Conservation (phyloP, 192 early-diverging fungal genomes). For the Backusella morwellensis region DNA sequence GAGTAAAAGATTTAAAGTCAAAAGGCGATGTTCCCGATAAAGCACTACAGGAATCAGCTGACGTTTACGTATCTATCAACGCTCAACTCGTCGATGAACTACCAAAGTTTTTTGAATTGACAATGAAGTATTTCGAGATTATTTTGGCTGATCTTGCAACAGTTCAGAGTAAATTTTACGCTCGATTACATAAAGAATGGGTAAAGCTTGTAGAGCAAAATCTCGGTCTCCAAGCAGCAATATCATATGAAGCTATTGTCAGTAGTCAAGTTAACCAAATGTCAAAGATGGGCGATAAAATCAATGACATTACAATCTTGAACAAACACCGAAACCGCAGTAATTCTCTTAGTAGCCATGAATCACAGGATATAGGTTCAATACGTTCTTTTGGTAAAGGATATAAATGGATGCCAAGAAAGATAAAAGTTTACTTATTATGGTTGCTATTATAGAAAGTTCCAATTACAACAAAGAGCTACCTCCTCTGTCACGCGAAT, state of each 20-base stretch:
- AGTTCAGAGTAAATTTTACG: slow-evolving; percentile 56
- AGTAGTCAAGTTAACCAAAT: neutral
- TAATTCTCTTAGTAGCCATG: neutral
- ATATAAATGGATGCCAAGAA: neutral
- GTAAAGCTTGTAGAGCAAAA: slow-evolving; percentile 8
- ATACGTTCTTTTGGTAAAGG: neutral
- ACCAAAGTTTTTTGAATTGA: slow-evolving; percentile 60
- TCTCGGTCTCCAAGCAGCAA: neutral
- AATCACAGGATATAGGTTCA: neutral
- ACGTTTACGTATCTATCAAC: slow-evolving; percentile 66
- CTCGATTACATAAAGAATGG: slow-evolving; percentile 36
- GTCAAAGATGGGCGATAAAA: neutral
- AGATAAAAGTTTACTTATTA: neutral
- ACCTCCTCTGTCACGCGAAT: neutral
- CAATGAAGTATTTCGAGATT: slow-evolving; percentile 59
- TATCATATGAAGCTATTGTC: slow-evolving; percentile 3
- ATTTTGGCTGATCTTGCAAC: slow-evolving; percentile 53
- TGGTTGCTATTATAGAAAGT: neutral
- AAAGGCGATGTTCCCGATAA: slow-evolving; percentile 68
- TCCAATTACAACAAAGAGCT: neutral
- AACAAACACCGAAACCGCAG: neutral
- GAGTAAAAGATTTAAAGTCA: slow-evolving; percentile 57
- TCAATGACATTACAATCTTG: slow-evolving; percentile 7
- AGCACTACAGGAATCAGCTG: slow-evolving; percentile 63
- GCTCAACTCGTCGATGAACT: slow-evolving; percentile 73